Percentiles rank a stretch among this genome's conserved stretches.
Evolutionary conservation across 2,329 filamentous ascomycete species (phyloP).

Genomic region (Periconia macrospinosa): DNA sequence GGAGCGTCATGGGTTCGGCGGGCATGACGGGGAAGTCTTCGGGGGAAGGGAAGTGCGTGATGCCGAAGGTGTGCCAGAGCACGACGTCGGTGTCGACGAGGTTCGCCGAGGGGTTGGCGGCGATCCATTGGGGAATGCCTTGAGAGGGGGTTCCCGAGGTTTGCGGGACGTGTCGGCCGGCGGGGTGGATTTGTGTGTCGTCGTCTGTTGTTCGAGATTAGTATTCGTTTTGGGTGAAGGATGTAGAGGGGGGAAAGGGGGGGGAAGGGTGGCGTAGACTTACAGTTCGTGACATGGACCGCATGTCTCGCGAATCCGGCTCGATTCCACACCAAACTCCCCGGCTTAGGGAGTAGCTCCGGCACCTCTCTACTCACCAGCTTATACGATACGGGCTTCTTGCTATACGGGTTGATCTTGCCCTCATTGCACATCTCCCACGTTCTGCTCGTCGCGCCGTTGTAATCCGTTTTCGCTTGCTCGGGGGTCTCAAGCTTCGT

Average conservation of each 20-base stretch:
- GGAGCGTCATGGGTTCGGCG: conserved; percentile 74
- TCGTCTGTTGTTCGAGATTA: conserved; percentile 56
- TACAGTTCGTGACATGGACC: conserved; percentile 87
- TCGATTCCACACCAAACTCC: conserved; percentile 83
- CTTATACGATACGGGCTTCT: conserved; percentile 86
- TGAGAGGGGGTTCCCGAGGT: conserved; percentile 76
- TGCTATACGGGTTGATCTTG: conserved; percentile 81
- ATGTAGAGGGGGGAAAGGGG: background rate
- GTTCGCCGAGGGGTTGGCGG: conserved; percentile 64
- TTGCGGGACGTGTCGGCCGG: conserved; percentile 84
- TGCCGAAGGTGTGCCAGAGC: conserved; percentile 90
- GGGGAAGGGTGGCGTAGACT: conserved; percentile 34
- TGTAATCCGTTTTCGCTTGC: conserved; percentile 75
- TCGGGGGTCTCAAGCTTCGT: conserved; percentile 74
- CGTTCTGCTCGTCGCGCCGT: conserved; percentile 75
- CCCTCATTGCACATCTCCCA: conserved; percentile 90
- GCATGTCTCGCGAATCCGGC: conserved; percentile 86
- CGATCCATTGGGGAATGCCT: conserved; percentile 76
- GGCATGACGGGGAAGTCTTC: conserved; percentile 96
- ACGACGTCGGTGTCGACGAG: conserved; percentile 86
- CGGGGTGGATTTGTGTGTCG: conserved; percentile 81
- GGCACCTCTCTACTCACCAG: conserved; percentile 86
- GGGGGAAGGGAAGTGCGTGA: conserved; percentile 85
- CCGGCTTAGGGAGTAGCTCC: conserved; percentile 74
- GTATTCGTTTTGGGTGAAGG: background rate